These are phyloP conservation scores for Favolaschia claudopus DNA, from an alignment of 768 basidiomycete species.

Conservation along the genomic window DNA sequence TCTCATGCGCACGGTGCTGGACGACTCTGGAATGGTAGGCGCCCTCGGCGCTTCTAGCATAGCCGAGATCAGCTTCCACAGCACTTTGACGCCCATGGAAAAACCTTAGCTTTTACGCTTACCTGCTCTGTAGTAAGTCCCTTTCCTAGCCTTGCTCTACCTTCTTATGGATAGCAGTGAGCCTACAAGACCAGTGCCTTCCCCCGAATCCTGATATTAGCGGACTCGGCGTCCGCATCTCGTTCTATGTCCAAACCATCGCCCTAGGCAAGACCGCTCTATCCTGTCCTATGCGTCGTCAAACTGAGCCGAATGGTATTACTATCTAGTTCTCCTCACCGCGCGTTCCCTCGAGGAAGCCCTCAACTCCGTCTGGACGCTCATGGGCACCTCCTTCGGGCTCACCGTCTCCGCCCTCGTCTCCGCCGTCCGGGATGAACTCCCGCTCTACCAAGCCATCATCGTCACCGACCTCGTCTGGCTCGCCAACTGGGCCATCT, in stretches of 20 bases:
- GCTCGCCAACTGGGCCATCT: constrained; percentile 35
- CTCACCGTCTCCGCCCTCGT: constrained; percentile 34
- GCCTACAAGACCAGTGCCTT: no score
- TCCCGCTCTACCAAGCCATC: constrained; percentile 34
- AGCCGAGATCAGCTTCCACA: no score
- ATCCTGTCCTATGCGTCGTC: background rate
- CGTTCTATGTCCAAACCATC: constrained; percentile 36
- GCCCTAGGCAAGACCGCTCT: constrained; percentile 22
- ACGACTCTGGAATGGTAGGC: no score
- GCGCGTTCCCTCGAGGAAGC: constrained; percentile 31
- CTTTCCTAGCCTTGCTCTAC: no score
- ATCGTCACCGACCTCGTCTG: constrained; percentile 34
- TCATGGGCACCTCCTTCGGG: constrained; percentile 33
- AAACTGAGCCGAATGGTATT: background rate
- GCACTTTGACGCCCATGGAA: no score
- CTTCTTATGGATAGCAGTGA: no score
- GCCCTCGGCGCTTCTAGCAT: no score
- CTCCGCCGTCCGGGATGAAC: constrained; percentile 20
- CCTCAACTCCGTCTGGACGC: constrained; percentile 33
- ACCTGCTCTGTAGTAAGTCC: no score
- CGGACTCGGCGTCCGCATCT: constrained; percentile 35
- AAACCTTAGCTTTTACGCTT: no score
- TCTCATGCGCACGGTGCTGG: no score
- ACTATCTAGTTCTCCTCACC: constrained; percentile 24
- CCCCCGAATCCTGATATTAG: constrained; percentile 34